Conservation (phyloP, 805 yeast species). For the Hanseniaspora valbyensis region DNA sequence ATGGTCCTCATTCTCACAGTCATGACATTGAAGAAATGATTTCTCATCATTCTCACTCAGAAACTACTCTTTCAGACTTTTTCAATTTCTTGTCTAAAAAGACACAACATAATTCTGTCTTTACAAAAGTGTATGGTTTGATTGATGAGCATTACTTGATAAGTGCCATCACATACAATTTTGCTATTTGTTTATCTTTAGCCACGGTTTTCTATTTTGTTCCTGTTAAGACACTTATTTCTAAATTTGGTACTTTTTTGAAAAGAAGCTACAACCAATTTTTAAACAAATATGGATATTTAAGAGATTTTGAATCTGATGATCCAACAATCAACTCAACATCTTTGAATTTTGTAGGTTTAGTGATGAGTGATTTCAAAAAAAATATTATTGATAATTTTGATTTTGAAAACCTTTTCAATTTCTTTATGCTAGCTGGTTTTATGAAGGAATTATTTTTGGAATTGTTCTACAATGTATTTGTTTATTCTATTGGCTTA, state of each 20-base stretch:
- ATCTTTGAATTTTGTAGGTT: constrained; percentile 3
- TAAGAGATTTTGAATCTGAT: constrained; percentile 11
- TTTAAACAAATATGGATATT: constrained; percentile 11
- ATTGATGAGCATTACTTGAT: constrained; percentile 3
- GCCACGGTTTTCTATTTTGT: background rate
- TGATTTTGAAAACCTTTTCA: constrained; percentile 14
- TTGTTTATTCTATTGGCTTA: constrained; percentile 6
- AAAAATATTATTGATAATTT: constrained; percentile 2
- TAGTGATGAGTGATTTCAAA: constrained; percentile 3
- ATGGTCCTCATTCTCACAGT: background rate
- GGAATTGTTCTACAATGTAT: constrained; percentile 9
- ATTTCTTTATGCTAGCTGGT: constrained; percentile 12
- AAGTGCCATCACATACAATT: constrained; percentile 3
- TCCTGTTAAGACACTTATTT: background rate
- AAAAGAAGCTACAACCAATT: background rate
- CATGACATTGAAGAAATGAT: background rate
- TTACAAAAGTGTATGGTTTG: background rate
- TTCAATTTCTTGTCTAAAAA: background rate
- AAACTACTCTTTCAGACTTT: background rate
- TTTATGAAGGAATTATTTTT: constrained; percentile 12
- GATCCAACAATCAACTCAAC: constrained; percentile 2
- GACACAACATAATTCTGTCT: background rate
- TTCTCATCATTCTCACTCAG: background rate
- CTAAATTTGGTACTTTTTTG: background rate
- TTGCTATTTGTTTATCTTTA: background rate